Evolutionary conservation across 345 rosid species (phyloP), one percentile per base, ranked within the genome.

Genomic region (Atalantia buxifolia): DNA sequence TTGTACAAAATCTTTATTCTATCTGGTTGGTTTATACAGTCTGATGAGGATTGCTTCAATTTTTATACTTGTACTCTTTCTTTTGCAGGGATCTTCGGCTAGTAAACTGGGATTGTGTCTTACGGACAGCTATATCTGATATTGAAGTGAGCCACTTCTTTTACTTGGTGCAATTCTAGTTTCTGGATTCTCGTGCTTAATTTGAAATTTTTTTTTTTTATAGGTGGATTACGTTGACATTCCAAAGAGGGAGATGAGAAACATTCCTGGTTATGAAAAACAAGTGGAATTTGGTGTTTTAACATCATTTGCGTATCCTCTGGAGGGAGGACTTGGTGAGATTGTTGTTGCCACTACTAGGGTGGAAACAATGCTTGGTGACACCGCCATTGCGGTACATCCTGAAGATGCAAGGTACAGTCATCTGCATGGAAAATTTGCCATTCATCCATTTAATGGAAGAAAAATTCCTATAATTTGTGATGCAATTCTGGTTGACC

Each of bases 361-460:
- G 86, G 89, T 96, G 80, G 99, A 96, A 82, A 96, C 98, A 27
- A 96, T 96, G 98, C 94, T 96, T 74, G 98, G 99, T 69, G 99
- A 96, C 79, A 92, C 93, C 48, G 98, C 99, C 42, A 89, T 96
- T 81, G 99, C 98, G 53, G 71, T 96, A 81, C 99, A 96, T 86
- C 99, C 98, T 13, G 88, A 90, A 31, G 98, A 96, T 84, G 80
- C 74, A 75, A 92, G 98, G 74, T 96, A 91, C 86, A 88, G 74
- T 68, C 93, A 92, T 85, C 90, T 96, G 84, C 99, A 90, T 80
- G 95, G 91, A n/a, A 96, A 91, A 77, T 91, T 74, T 85, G 98
- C 93, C 56, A 78, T 90, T 38, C 99, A 96, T 74, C 99, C 99
- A 16, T 96, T 96, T 84, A 94, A 88, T 76, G 95, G 98, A 76